These are phyloP conservation scores for Taphrina communis DNA, from an alignment of 1,139 yeast species.

Conservation along the genomic window DNA sequence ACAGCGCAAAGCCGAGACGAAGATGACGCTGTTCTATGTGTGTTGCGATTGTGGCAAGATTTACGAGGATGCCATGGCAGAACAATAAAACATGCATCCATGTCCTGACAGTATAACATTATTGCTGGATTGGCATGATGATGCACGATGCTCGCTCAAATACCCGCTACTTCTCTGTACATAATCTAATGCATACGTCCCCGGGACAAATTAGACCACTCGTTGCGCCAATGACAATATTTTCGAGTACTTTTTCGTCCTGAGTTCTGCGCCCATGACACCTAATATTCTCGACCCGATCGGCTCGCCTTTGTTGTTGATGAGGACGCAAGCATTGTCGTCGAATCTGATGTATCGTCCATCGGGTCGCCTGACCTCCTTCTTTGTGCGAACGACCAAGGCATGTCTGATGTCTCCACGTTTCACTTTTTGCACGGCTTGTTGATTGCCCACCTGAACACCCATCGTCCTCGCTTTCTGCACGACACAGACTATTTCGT, in stretches of 20 bases:
- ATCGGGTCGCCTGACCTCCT: constrained; percentile 81
- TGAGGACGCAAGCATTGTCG: constrained; percentile 95
- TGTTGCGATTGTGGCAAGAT: constrained; percentile 85
- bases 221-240: constrained; percentile 90
- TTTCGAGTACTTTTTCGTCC: constrained; percentile 82
- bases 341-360: constrained; percentile 88
- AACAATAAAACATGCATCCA: background rate
- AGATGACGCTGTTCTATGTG: constrained; percentile 89
- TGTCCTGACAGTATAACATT: background rate
- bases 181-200: constrained; percentile 13
- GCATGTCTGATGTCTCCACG: constrained; percentile 97
- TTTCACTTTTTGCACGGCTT: constrained; percentile 74
- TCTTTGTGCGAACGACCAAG: constrained; percentile 89
- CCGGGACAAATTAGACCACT: constrained; percentile 58
- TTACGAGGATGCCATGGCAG: constrained; percentile 52
- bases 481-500: constrained; percentile 90
- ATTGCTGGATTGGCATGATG: background rate
- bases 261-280: constrained; percentile 89
- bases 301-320: constrained; percentile 87
- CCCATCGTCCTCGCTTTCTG: constrained; percentile 81
- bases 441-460: constrained; percentile 53
- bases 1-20: constrained; percentile 90
- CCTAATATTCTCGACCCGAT: constrained; percentile 81
- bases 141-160: constrained; percentile 1
- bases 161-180: constrained; percentile 19